Evolutionary conservation across 1,284 basidiomycete genomes (phyloP).

Genomic region (Pterulicium gracile): DNA sequence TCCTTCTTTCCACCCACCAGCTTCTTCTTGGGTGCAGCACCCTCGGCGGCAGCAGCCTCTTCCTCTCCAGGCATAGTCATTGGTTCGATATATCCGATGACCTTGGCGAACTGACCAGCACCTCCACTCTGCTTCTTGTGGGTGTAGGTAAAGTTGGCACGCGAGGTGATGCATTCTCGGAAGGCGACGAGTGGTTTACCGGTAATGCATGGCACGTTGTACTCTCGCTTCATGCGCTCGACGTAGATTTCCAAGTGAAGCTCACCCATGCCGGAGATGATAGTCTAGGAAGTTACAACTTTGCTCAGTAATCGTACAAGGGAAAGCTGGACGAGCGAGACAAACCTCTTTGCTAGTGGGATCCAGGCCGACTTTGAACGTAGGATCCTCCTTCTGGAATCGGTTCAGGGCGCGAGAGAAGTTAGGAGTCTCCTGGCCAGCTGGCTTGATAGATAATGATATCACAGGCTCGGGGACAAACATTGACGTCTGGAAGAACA

Average conservation of each 20-base stretch:
- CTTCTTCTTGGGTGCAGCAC: background rate
- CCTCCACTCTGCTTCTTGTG: slow-evolving; percentile 99
- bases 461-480: slow-evolving; percentile 98
- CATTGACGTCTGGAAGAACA: slow-evolving; percentile 96
- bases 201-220: slow-evolving; percentile 88
- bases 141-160: slow-evolving; percentile 81
- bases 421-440: slow-evolving; percentile 88
- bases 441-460: slow-evolving; percentile 87
- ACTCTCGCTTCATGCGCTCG: slow-evolving; percentile 97
- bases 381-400: slow-evolving; percentile 99
- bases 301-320: slow-evolving; percentile 2
- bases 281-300: slow-evolving; percentile 52
- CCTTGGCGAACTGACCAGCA: slow-evolving; percentile 92
- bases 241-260: slow-evolving; percentile 99
- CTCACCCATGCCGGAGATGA: slow-evolving; percentile 99
- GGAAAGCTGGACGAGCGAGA: slow-evolving; percentile 1
- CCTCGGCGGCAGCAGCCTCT: slow-evolving; percentile 33
- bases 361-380: slow-evolving; percentile 96
- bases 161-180: slow-evolving; percentile 86
- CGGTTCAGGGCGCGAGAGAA: slow-evolving; percentile 95
- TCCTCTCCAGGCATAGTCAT: slow-evolving; percentile 39
- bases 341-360: slow-evolving; percentile 83
- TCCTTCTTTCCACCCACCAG: slow-evolving; percentile 28
- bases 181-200: slow-evolving; percentile 97
- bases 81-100: slow-evolving; percentile 88